Conservation (phyloP, 768 basidiomycete genomes). For the Trametes cubensis region DNA sequence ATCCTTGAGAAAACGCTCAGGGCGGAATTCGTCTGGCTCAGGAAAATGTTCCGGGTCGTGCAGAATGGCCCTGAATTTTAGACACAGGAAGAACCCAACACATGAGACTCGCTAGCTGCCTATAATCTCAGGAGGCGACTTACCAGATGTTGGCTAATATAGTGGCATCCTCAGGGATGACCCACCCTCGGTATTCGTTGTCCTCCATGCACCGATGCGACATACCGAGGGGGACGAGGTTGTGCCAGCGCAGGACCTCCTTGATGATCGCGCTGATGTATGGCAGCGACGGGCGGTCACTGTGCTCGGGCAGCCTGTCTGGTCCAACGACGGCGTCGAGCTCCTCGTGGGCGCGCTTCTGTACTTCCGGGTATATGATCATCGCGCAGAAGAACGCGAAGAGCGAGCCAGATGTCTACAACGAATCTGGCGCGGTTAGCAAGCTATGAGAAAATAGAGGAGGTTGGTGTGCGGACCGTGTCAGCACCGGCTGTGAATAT, state of each 20-base stretch:
- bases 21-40: slow-evolving; percentile 51
- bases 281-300: slow-evolving; percentile 16
- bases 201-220: slow-evolving; percentile 40
- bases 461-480: not conserved
- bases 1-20: slow-evolving; percentile 47
- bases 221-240: slow-evolving; percentile 12
- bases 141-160: slow-evolving; percentile 25
- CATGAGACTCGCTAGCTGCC: too few species aligned
- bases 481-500: slow-evolving; percentile 4
- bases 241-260: slow-evolving; percentile 22
- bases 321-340: slow-evolving; percentile 23
- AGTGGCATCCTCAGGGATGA: slow-evolving; percentile 38
- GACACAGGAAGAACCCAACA: not conserved
- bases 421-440: not conserved
- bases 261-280: slow-evolving; percentile 22
- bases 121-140: not conserved
- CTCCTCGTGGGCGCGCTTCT: slow-evolving; percentile 18
- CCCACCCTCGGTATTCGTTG: slow-evolving; percentile 43
- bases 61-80: slow-evolving; percentile 46
- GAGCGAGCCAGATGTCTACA: not conserved
- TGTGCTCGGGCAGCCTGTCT: slow-evolving; percentile 20
- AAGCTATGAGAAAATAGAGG: too few species aligned
- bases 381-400: slow-evolving; percentile 15
- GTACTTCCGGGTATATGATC: slow-evolving; percentile 12
- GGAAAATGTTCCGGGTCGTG: slow-evolving; percentile 50